Evolutionary conservation across 805 yeast species (phyloP).

Genomic region (Candida oleophila): DNA sequence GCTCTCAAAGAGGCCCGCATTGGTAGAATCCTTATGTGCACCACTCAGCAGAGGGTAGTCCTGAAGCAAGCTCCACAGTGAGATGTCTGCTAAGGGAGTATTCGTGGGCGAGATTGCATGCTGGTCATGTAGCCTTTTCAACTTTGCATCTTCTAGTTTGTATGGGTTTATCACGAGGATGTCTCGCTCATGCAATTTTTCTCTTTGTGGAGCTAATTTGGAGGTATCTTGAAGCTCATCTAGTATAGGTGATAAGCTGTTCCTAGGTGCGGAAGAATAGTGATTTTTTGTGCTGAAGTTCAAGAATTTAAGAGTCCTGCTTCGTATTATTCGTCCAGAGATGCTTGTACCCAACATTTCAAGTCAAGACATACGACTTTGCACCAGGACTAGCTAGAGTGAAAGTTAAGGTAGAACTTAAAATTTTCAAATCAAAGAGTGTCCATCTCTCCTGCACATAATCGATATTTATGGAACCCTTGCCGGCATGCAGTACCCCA

Average conservation of each 20-base stretch:
- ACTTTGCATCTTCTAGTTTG: not conserved
- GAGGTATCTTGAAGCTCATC: constrained; percentile 7
- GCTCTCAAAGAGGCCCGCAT: not conserved
- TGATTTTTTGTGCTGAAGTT: not conserved
- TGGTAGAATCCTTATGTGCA: not conserved
- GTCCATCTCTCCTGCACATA: not conserved
- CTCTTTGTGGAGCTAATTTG: not conserved
- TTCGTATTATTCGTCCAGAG: not conserved
- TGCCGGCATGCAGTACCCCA: too few species aligned
- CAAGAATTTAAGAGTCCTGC: not conserved
- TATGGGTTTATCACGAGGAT: constrained; percentile 5
- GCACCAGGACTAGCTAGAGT: too few species aligned
- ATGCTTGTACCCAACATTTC: not conserved
- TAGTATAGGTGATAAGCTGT: not conserved
- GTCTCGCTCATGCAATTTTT: constrained; percentile 3
- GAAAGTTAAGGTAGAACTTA: too few species aligned
- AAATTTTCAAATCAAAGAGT: not conserved
- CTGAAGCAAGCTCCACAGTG: not conserved
- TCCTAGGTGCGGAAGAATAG: not conserved
- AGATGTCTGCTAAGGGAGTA: not conserved
- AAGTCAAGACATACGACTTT: not conserved
- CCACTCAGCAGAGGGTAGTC: not conserved
- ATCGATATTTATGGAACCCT: too few species aligned
- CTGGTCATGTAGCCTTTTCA: not conserved
- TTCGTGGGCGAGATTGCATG: not conserved